phyloP scores from a whole-genome alignment of 805 yeast genomes.

The Candida krabiensis region DNA sequence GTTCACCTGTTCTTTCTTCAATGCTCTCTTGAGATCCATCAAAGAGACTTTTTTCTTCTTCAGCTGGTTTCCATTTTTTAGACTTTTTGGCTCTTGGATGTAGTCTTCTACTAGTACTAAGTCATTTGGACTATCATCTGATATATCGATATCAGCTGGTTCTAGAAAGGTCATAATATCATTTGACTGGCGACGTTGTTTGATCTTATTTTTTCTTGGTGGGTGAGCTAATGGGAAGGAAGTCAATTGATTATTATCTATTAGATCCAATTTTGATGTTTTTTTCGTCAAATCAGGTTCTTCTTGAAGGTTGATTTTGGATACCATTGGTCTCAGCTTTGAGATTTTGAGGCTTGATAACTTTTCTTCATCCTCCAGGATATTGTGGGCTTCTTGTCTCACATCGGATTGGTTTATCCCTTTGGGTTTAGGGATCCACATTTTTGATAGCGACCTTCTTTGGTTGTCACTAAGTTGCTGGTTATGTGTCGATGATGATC shows the following conservation, averaged over 20 bases:
- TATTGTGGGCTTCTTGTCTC: not conserved
- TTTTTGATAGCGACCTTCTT: too few species aligned
- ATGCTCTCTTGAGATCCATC: slow-evolving; percentile 32
- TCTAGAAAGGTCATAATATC: not conserved
- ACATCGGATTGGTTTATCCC: not conserved
- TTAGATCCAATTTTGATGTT: slow-evolving; percentile 38
- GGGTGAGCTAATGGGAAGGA: slow-evolving; percentile 58
- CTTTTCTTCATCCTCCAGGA: not conserved
- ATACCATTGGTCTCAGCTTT: not conserved
- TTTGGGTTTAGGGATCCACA: too few species aligned
- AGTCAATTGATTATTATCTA: slow-evolving; percentile 48
- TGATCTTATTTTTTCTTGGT: slow-evolving; percentile 5
- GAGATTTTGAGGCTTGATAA: not conserved
- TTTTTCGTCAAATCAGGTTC: not conserved
- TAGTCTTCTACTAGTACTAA: slow-evolving; percentile 58
- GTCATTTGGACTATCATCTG: slow-evolving; percentile 3
- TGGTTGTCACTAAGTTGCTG: too few species aligned
- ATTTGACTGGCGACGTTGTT: slow-evolving; percentile 1
- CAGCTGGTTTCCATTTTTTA: slow-evolving; percentile 6
- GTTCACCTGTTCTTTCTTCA: slow-evolving; percentile 17
- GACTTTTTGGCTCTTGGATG: slow-evolving; percentile 32
- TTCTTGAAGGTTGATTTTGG: not conserved
- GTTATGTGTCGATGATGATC: too few species aligned
- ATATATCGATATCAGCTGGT: not conserved
- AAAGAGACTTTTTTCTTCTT: slow-evolving; percentile 33